phyloP scores from a whole-genome alignment of 1,139 yeast genomes.

The Taphrina wiesneri region DNA sequence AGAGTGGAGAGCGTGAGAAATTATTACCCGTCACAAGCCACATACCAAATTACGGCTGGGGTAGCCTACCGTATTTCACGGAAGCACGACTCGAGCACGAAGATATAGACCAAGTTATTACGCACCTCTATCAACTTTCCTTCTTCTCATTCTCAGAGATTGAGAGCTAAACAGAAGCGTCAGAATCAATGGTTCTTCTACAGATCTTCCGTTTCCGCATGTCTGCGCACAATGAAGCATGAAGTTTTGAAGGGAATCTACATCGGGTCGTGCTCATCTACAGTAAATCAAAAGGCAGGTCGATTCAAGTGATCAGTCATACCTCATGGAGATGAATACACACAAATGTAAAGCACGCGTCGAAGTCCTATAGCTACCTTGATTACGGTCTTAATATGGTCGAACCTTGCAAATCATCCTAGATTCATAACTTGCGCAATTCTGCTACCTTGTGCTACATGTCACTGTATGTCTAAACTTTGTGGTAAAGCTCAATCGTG shows the following conservation, averaged over 20 bases:
- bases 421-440: too few relatives aligned
- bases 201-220: constrained; percentile 8
- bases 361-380: too few relatives aligned
- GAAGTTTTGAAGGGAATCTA: constrained; percentile 21
- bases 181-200: constrained; percentile 5
- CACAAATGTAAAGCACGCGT: too few relatives aligned
- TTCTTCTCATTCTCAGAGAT: not conserved
- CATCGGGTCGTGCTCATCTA: too few relatives aligned
- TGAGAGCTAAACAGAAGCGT: constrained; percentile 15
- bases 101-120: not conserved
- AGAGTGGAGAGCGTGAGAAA: constrained; percentile 1
- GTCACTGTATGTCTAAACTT: too few relatives aligned
- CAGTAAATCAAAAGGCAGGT: too few relatives aligned
- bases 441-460: too few relatives aligned
- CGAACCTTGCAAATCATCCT: too few relatives aligned
- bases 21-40: not conserved
- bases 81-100: not conserved
- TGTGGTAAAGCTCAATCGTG: too few relatives aligned
- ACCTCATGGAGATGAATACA: too few relatives aligned
- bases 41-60: not conserved
- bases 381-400: too few relatives aligned
- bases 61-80: not conserved
- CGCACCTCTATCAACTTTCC: constrained; percentile 16
- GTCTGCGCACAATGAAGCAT: not conserved
- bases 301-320: too few relatives aligned